These are phyloP conservation scores for Annulohypoxylon nitens DNA, from an alignment of 495 filamentous ascomycete genomes.

Conservation along the genomic window DNA sequence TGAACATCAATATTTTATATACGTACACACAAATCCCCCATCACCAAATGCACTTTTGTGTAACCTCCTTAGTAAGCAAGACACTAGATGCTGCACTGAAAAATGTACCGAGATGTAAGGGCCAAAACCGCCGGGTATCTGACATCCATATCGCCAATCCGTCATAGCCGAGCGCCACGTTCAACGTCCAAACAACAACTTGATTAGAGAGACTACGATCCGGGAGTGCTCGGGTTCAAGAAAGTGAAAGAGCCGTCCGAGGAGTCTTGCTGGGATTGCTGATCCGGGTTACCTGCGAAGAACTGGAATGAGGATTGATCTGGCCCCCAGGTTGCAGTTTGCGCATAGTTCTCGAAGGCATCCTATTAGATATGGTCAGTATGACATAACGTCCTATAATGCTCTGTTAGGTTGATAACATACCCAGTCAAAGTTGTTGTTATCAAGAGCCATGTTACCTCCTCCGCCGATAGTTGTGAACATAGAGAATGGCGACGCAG, in stretches of 20 bases:
- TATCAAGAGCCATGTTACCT: conserved; percentile 56
- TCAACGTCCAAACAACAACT: conserved; percentile 9
- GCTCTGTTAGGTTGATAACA: conserved; percentile 45
- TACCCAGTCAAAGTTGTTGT: conserved; percentile 84
- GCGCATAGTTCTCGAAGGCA: conserved; percentile 63
- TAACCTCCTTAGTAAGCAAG: conserved; percentile 7
- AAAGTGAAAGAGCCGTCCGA: conserved; percentile 49
- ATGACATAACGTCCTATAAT: conserved; percentile 4
- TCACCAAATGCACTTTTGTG: conserved; percentile 19
- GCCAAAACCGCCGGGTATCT: conserved; percentile 34
- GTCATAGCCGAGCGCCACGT: conserved; percentile 28
- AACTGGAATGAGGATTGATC: conserved; percentile 61
- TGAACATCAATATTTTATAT: conserved; percentile 6
- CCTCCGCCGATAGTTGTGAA: conserved; percentile 61
- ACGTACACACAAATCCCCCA: conserved; percentile 17
- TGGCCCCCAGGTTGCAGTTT: conserved; percentile 61
- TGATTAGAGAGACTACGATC: conserved; percentile 12
- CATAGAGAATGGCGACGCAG: conserved; percentile 69
- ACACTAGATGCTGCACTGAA: conserved; percentile 2
- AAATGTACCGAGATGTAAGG: conserved; percentile 22
- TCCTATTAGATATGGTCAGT: conserved; percentile 51
- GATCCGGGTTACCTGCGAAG: conserved; percentile 58
- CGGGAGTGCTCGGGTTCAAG: conserved; percentile 40
- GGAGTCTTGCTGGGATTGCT: conserved; percentile 52
- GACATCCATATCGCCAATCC: conserved; percentile 19